phyloP scores from a whole-genome alignment of 129 eudicot genomes.

The Tagetes erecta region DNA sequence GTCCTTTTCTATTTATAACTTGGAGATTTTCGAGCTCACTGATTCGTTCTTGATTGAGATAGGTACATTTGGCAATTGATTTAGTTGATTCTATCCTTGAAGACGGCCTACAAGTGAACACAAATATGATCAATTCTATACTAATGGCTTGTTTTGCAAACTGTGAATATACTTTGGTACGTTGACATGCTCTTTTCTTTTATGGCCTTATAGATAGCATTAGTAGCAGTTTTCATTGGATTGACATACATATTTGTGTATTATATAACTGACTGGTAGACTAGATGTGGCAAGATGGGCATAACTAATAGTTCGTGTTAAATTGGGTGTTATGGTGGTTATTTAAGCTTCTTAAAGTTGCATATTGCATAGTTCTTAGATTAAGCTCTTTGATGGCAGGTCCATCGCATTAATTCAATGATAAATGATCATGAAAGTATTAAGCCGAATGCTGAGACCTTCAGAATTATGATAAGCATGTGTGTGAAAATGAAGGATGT shows the following conservation, averaged over 20 bases:
- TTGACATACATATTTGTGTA: not conserved
- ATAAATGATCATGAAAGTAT: conserved; percentile 41
- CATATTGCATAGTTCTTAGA: conserved; percentile 10
- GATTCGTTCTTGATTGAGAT: conserved; percentile 14
- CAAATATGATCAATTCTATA: conserved; percentile 49
- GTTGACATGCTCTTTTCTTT: conserved; percentile 20
- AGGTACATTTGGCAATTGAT: conserved; percentile 76
- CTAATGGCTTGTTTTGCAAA: conserved; percentile 54
- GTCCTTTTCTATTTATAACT: not conserved
- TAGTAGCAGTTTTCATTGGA: not conserved
- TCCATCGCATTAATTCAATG: conserved; percentile 58
- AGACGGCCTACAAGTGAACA: conserved; percentile 50
- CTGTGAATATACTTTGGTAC: conserved; percentile 79
- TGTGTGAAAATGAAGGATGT: conserved; percentile 86
- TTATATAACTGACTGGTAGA: not conserved
- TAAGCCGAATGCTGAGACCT: conserved; percentile 60
- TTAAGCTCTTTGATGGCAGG: conserved; percentile 45
- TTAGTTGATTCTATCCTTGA: conserved; percentile 58
- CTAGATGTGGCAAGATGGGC: conserved; percentile 1
- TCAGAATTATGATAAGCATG: conserved; percentile 60
- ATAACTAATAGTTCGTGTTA: not conserved
- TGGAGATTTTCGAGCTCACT: conserved; percentile 10
- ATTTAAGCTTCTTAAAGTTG: conserved; percentile 6
- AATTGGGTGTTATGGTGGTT: not conserved
- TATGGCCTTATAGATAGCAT: conserved; percentile 6